Conservation (phyloP, 2,329 filamentous ascomycete genomes). For the Aspergillus alliaceus region DNA sequence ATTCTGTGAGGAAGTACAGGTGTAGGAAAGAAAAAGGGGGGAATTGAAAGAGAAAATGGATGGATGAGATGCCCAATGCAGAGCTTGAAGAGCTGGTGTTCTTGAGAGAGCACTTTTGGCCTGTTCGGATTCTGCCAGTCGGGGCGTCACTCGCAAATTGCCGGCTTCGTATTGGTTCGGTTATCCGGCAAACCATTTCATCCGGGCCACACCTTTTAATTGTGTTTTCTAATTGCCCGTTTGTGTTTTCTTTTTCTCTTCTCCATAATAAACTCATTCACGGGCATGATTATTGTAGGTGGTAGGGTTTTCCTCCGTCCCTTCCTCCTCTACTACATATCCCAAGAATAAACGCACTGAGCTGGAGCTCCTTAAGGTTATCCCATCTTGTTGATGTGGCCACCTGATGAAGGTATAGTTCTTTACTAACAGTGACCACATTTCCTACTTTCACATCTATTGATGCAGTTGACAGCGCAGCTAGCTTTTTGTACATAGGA, state of each 20-base stretch:
- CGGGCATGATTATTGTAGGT: constrained; percentile 68
- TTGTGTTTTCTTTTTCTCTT: constrained; percentile 30
- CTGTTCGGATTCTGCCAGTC: constrained; percentile 32
- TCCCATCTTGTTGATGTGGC: constrained; percentile 16
- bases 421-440: constrained; percentile 69
- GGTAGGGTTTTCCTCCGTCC: constrained; percentile 47
- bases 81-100: constrained; percentile 22
- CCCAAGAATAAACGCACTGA: constrained; percentile 63
- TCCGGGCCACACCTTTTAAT: constrained; percentile 28
- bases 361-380: constrained; percentile 63
- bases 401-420: constrained; percentile 59
- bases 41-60: constrained; percentile 14
- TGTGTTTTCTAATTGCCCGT: constrained; percentile 17
- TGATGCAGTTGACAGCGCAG: not conserved
- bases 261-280: constrained; percentile 54
- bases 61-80: constrained; percentile 20
- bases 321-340: constrained; percentile 62
- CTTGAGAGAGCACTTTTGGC: constrained; percentile 29
- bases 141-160: constrained; percentile 39
- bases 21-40: constrained; percentile 15
- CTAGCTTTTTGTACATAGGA: not conserved
- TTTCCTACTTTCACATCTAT: constrained; percentile 16
- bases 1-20: constrained; percentile 47
- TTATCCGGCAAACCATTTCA: constrained; percentile 26
- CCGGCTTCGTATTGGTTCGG: constrained; percentile 39